A percentile compares a stretch with the other conserved stretches of the same genome.
Evolutionary conservation across 805 yeast genomes (phyloP).

Genomic region (Starmerella vitae): DNA sequence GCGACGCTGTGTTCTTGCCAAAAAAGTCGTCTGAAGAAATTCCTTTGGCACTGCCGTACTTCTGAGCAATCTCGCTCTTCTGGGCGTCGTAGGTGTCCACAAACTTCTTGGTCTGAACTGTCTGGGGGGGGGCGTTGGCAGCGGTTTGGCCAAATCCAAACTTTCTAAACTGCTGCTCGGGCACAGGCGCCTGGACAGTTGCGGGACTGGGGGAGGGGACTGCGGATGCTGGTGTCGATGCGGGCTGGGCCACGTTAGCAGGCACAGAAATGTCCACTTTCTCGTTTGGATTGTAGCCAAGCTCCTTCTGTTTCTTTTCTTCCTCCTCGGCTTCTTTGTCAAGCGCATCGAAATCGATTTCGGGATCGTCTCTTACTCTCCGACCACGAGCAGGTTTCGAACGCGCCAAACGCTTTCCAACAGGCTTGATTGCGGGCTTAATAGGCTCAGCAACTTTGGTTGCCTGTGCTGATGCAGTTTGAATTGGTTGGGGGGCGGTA

Average conservation of each 20-base stretch:
- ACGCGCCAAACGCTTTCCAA: conserved; percentile 1
- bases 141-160: conserved; percentile 24
- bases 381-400: conserved; percentile 13
- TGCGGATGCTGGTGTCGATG: no score
- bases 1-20: conserved; percentile 73
- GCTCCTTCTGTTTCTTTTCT: conserved; percentile 38
- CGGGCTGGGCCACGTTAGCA: background rate
- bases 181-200: background rate
- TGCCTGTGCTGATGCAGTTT: conserved; percentile 5
- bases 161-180: conserved; percentile 17
- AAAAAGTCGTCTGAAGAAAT: conserved; percentile 92
- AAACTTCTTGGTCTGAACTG: conserved; percentile 16
- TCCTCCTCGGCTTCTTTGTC: conserved; percentile 75
- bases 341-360: conserved; percentile 49
- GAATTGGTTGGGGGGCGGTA: conserved; percentile 9
- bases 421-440: conserved; percentile 12
- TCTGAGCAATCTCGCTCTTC: conserved; percentile 29
- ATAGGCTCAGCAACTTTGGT: conserved; percentile 24
- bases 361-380: conserved; percentile 24
- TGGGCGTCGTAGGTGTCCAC: conserved; percentile 37
- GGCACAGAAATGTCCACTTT: no score
- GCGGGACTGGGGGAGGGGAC: background rate
- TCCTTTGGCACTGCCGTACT: conserved; percentile 81
- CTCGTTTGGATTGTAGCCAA: conserved; percentile 33
- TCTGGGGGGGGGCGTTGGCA: conserved; percentile 18